Conservation (phyloP, 768 basidiomycete species). For the Naganishia vishniacii region DNA sequence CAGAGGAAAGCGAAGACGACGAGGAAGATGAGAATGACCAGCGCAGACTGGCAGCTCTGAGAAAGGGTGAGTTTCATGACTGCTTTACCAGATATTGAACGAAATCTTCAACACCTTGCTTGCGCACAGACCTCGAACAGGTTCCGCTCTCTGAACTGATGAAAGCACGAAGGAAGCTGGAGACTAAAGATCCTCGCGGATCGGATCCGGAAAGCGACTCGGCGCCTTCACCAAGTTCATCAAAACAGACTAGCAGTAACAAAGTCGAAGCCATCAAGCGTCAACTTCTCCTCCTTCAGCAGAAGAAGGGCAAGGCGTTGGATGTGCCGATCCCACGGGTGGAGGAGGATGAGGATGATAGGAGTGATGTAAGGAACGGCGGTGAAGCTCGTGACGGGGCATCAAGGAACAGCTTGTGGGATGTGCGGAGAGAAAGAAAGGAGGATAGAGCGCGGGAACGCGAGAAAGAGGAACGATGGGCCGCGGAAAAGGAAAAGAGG, state of each 20-base stretch:
- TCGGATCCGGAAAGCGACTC: slow-evolving; percentile 16
- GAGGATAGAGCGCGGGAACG: slow-evolving; percentile 50
- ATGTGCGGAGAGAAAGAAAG: slow-evolving; percentile 30
- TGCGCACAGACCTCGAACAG: slow-evolving; percentile 56
- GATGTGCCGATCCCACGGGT: slow-evolving; percentile 32
- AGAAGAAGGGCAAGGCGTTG: slow-evolving; percentile 49
- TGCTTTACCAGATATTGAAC: slow-evolving; percentile 14
- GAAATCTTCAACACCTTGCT: neutral
- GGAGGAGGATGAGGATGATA: slow-evolving; percentile 29
- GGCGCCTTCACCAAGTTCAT: slow-evolving; percentile 21
- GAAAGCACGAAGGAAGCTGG: slow-evolving; percentile 59
- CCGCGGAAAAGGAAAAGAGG: slow-evolving; percentile 51
- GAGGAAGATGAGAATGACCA: slow-evolving; percentile 26
- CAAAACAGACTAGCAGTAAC: slow-evolving; percentile 20
- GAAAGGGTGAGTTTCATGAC: slow-evolving; percentile 32
- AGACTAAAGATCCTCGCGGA: slow-evolving; percentile 2
- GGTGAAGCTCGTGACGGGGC: slow-evolving; percentile 18
- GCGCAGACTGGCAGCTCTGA: slow-evolving; percentile 25
- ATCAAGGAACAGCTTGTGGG: slow-evolving; percentile 27
- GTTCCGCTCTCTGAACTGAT: slow-evolving; percentile 64
- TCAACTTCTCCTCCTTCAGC: slow-evolving; percentile 36
- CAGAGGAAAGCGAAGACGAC: slow-evolving; percentile 26
- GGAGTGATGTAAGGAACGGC: slow-evolving; percentile 14
- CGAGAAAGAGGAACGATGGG: slow-evolving; percentile 52
- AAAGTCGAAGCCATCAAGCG: slow-evolving; percentile 45